phyloP scores from a whole-genome alignment of 768 basidiomycete genomes.

The Leccinum truebloodii region DNA sequence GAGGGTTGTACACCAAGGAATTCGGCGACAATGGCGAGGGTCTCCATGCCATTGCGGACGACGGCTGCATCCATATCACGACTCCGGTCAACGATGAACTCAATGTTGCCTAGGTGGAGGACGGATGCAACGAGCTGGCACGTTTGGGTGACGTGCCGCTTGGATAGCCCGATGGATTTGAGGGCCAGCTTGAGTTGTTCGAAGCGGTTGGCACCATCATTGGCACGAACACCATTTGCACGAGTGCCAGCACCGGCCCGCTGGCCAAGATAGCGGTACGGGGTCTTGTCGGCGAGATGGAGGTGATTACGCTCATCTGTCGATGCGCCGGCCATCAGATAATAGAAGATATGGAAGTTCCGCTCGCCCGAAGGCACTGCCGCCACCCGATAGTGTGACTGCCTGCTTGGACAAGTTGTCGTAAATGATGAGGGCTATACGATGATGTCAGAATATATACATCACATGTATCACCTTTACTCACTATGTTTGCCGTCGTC shows the following conservation, averaged over 20 bases:
- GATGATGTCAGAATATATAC: no score
- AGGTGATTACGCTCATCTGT: slow-evolving; percentile 88
- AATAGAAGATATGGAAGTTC: slow-evolving; percentile 98
- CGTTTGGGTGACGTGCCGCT: slow-evolving; percentile 92
- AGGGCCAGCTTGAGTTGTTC: slow-evolving; percentile 94
- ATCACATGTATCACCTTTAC: no score
- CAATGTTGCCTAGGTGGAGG: slow-evolving; percentile 94
- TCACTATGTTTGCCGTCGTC: no score
- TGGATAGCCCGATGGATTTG: slow-evolving; percentile 91
- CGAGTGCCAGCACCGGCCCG: slow-evolving; percentile 32
- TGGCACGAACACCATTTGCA: slow-evolving; percentile 51
- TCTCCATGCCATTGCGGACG: slow-evolving; percentile 81
- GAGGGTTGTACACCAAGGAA: slow-evolving; percentile 82
- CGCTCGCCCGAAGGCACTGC: slow-evolving; percentile 88
- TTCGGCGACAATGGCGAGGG: slow-evolving; percentile 82
- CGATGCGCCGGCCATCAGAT: slow-evolving; percentile 89
- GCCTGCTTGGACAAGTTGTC: no score
- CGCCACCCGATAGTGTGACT: slow-evolving; percentile 58
- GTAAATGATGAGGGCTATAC: no score
- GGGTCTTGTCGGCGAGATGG: slow-evolving; percentile 75
- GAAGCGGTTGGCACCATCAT: slow-evolving; percentile 84
- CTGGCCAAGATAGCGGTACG: slow-evolving; percentile 86
- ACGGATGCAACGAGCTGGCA: slow-evolving; percentile 96
- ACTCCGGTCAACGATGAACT: slow-evolving; percentile 81
- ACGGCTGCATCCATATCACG: slow-evolving; percentile 93